Percentiles rank a stretch among this genome's conserved stretches.
Evolutionary conservation across 2,329 filamentous ascomycete species (phyloP).

Genomic region (Apiospora koreana): DNA sequence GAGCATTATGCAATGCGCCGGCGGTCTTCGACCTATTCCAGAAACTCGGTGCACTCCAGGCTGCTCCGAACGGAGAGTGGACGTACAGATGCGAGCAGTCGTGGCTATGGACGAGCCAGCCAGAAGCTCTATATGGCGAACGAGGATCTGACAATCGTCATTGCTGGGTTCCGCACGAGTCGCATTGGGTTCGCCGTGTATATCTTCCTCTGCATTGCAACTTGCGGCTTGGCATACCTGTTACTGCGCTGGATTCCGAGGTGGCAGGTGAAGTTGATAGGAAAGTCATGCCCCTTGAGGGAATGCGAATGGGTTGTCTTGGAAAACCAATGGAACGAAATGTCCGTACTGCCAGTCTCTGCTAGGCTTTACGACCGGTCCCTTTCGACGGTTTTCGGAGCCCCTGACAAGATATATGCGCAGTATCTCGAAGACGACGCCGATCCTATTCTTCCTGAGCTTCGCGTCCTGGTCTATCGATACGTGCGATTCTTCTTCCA

Average conservation of each 20-base stretch:
- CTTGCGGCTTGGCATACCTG: constrained; percentile 78
- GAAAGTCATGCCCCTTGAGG: constrained; percentile 66
- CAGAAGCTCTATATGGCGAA: constrained; percentile 94
- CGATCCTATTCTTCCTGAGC: constrained; percentile 73
- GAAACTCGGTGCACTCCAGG: constrained; percentile 58
- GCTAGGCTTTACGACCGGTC: constrained; percentile 54
- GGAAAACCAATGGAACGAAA: constrained; percentile 97
- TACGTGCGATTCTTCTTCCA: constrained; percentile 95
- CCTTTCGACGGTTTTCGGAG: constrained; percentile 66
- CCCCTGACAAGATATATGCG: constrained; percentile 59
- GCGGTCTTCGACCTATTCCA: constrained; percentile 63
- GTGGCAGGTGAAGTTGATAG: constrained; percentile 79
- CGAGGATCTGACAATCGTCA: constrained; percentile 90
- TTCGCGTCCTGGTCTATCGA: constrained; percentile 85
- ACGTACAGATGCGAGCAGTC: constrained; percentile 67
- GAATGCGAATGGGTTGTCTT: constrained; percentile 90
- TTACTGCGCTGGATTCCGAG: constrained; percentile 87
- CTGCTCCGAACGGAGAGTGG: constrained; percentile 72
- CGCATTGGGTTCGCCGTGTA: constrained; percentile 69
- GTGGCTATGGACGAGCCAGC: constrained; percentile 64
- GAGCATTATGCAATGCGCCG: constrained; percentile 56
- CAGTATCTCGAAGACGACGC: constrained; percentile 65
- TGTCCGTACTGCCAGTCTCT: constrained; percentile 72
- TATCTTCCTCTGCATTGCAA: constrained; percentile 67
- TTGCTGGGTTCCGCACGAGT: constrained; percentile 88